Base-by-base conservation (phyloP, 2,329 filamentous ascomycete species). In the Aspergillus pseudoglaucus region DNA sequence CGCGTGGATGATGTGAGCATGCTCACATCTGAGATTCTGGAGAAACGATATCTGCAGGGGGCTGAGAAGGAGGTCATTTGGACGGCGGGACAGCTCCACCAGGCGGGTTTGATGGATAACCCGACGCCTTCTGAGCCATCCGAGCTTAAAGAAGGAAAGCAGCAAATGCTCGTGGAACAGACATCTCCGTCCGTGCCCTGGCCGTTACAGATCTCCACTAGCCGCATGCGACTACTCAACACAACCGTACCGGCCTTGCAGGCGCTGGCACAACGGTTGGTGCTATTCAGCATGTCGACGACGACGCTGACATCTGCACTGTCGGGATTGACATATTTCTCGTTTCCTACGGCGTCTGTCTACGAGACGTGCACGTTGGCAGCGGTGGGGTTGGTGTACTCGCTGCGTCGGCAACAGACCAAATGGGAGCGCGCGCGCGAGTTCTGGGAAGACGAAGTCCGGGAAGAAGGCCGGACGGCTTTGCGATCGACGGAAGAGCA, bases 1-100 rank as follows among this genome's bases (percentile, higher is more conserved):
- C 83, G 89, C 17, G 90, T 93, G 20, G 91, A 97, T 62, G 91
- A 96, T 59, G 88, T 96, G 9, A 82, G 83, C 2, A 86, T 91
- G 78, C 83, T 95, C 47, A 84, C 87, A 2, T 81, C 83, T 1
- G 87, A 93, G 57, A 85, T 96, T 51, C 74, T 96, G 3, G 79
- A 81, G 50, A 83, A 84, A 53, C 77, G 80, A 6, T 97, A 94
- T 73, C 77, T 98, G 3, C 80, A 83, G 0, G 79, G 79, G 3
- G 85, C 90, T 0, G 90, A 96, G 66, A 84, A 84, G 57, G 84
- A 83, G 47, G 79, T 89, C n/a, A 84, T 95, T 42, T 95, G 85
- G 68, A 78, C 95, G 2, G 81, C 87, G 6, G 91, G 91, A 1
- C 81, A 84, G 42, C 83, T 94, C 57, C 77, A 81, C 15, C 83